phyloP scores from a whole-genome alignment of 139 green algal genomes.

The Picochlorum sp. region DNA sequence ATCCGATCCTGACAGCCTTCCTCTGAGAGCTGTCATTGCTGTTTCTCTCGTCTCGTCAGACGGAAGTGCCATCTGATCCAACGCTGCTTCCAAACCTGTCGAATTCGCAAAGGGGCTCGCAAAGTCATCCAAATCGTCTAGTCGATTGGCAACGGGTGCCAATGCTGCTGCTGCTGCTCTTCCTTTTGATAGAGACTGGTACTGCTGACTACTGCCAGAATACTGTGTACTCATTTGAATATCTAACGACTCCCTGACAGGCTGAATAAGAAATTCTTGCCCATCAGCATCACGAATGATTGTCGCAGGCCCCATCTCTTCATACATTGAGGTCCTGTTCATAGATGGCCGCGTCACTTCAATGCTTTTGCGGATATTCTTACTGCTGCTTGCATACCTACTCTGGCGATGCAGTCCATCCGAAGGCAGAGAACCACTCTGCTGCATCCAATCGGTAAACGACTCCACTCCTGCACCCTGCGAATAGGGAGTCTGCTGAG shows the following conservation, averaged over 20 bases:
- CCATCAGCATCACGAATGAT: constrained; percentile 13
- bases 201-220: not conserved
- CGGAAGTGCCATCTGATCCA: too few relatives aligned
- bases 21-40: too few relatives aligned
- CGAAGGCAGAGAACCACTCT: not conserved
- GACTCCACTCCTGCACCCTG: not conserved
- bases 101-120: too few relatives aligned
- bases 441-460: not conserved
- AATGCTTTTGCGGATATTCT: not conserved
- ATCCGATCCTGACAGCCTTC: too few relatives aligned
- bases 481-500: not conserved
- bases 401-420: not conserved
- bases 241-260: not conserved
- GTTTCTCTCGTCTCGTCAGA: too few relatives aligned
- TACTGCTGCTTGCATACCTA: not conserved
- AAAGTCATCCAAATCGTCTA: too few relatives aligned
- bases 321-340: not conserved
- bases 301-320: constrained; percentile 3
- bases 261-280: constrained; percentile 10
- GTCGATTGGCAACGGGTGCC: too few relatives aligned
- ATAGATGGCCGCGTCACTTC: not conserved
- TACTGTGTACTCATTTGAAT: not conserved
- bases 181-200: not conserved
- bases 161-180: too few relatives aligned
- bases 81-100: too few relatives aligned